Conservation (phyloP, 805 yeast species). For the Ogataea glucozyma region DNA sequence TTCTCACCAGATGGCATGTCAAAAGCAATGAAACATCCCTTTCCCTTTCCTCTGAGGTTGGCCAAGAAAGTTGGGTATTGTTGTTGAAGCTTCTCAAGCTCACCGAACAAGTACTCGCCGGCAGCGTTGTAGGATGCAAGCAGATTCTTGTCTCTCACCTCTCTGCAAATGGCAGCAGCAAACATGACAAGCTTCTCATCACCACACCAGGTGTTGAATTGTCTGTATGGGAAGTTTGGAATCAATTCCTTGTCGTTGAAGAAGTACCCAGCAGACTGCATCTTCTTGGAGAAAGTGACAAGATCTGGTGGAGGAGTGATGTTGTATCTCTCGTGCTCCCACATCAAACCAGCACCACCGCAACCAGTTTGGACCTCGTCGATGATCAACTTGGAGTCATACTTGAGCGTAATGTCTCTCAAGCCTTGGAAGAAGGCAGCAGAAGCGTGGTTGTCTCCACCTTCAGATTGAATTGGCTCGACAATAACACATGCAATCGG, state of each 20-base stretch:
- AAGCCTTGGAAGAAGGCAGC: slow-evolving; percentile 77
- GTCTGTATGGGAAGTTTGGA: slow-evolving; percentile 81
- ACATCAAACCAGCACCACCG: slow-evolving; percentile 81
- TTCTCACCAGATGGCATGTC: slow-evolving; percentile 53
- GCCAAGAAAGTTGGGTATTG: slow-evolving; percentile 54
- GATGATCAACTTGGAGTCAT: slow-evolving; percentile 70
- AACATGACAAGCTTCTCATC: slow-evolving; percentile 80
- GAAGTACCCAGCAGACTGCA: slow-evolving; percentile 87
- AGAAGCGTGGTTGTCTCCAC: slow-evolving; percentile 89
- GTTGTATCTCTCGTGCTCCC: slow-evolving; percentile 89
- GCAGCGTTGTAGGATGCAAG: slow-evolving; percentile 55
- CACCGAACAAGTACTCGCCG: slow-evolving; percentile 64
- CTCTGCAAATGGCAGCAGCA: slow-evolving; percentile 71
- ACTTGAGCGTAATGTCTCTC: slow-evolving; percentile 70
- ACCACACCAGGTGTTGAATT: slow-evolving; percentile 94
- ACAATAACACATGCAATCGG: slow-evolving; percentile 89
- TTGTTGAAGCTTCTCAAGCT: slow-evolving; percentile 52
- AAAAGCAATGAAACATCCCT: slow-evolving; percentile 86
- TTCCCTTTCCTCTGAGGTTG: slow-evolving; percentile 70
- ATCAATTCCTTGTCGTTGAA: slow-evolving; percentile 71
- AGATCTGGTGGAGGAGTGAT: slow-evolving; percentile 75
- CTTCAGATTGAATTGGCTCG: slow-evolving; percentile 91
- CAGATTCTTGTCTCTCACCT: slow-evolving; percentile 61
- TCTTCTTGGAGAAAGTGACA: slow-evolving; percentile 85
- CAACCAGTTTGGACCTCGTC: slow-evolving; percentile 92